These are phyloP conservation scores for Citrus trifoliata DNA, from an alignment of 345 rosid species.

Conservation along the genomic window DNA sequence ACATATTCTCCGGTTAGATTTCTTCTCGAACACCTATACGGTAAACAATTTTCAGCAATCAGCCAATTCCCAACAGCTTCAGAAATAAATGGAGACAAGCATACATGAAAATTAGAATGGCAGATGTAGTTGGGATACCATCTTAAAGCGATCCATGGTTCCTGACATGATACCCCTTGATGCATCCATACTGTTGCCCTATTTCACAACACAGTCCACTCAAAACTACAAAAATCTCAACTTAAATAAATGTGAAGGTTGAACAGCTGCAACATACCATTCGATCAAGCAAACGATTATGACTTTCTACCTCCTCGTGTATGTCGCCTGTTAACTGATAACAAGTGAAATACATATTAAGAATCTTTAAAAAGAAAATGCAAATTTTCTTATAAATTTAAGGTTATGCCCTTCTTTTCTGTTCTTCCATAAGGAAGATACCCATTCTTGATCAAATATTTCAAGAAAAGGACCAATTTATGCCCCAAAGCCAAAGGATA, in stretches of 20 bases:
- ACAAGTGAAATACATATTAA: neutral
- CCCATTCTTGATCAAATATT: neutral
- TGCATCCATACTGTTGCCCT: slow-evolving; percentile 87
- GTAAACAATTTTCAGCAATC: slow-evolving; percentile 9
- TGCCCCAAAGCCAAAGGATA: neutral
- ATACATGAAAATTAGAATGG: neutral
- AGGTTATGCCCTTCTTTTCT: neutral
- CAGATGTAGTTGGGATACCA: slow-evolving; percentile 35
- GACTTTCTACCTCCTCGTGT: slow-evolving; percentile 88
- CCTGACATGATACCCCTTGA: slow-evolving; percentile 87
- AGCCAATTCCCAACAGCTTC: neutral
- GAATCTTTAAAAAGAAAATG: neutral
- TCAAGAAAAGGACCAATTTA: neutral
- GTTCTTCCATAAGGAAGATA: neutral
- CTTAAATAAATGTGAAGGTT: neutral
- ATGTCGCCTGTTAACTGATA: slow-evolving; percentile 80
- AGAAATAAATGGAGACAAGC: slow-evolving; percentile 2
- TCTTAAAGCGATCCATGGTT: slow-evolving; percentile 81
- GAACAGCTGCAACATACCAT: slow-evolving; percentile 41
- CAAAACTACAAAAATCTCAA: slow-evolving; percentile 3
- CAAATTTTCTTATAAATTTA: neutral
- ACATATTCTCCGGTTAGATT: slow-evolving; percentile 63
- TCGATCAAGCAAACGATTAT: slow-evolving; percentile 73
- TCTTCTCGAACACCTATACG: slow-evolving; percentile 78
- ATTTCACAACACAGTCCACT: slow-evolving; percentile 22